phyloP scores from a whole-genome alignment of 768 basidiomycete genomes.

The Tylopilus rubrobrunneus region DNA sequence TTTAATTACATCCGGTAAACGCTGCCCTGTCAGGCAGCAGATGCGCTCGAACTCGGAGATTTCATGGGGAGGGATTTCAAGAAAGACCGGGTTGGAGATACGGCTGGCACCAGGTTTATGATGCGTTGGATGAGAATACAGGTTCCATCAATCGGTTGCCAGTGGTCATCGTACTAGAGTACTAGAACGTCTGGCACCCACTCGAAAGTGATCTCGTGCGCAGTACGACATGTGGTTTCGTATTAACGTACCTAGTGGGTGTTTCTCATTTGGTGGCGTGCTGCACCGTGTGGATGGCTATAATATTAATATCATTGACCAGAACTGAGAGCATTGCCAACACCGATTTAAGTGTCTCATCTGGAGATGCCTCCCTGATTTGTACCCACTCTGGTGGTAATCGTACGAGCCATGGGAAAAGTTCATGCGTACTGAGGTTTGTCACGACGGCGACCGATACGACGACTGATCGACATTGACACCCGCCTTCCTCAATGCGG shows the following conservation, averaged over 20 bases:
- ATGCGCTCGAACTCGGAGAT: conserved; percentile 6
- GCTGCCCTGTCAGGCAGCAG: conserved; percentile 3
- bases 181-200: too few relatives aligned
- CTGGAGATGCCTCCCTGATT: conserved; percentile 9
- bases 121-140: not conserved
- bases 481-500: conserved; percentile 81
- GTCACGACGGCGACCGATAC: not conserved
- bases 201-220: too few relatives aligned
- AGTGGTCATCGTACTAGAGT: too few relatives aligned
- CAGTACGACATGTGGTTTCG: too few relatives aligned
- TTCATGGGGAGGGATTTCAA: conserved; percentile 8
- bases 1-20: conserved; percentile 9
- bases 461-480: conserved; percentile 88
- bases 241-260: too few relatives aligned
- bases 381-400: too few relatives aligned
- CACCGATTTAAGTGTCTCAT: not conserved
- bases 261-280: not conserved
- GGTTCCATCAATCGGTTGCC: too few relatives aligned
- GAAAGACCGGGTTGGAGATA: conserved; percentile 5
- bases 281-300: not conserved
- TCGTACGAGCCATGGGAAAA: too few relatives aligned
- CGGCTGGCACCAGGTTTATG: conserved; percentile 1
- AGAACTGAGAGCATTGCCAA: too few relatives aligned
- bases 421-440: too few relatives aligned
- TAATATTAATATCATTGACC: not conserved